A percentile compares a stretch with the other conserved stretches of the same genome.
phyloP scores from a whole-genome alignment of 306 rosid genomes.

The Prunus padus region DNA sequence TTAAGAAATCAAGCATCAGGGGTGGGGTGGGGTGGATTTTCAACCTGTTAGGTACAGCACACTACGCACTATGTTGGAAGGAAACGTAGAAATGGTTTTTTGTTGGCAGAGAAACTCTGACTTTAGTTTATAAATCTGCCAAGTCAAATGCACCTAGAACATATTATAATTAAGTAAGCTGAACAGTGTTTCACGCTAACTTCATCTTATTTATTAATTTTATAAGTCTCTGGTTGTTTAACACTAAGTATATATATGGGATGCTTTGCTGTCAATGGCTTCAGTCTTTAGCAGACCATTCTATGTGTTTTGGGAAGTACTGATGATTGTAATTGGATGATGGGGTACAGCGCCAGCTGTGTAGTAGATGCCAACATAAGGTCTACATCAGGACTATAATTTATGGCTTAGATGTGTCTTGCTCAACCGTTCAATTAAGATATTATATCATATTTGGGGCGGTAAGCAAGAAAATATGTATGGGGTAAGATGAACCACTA shows the following conservation, averaged over 20 bases:
- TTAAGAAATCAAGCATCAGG: background rate
- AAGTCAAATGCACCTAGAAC: background rate
- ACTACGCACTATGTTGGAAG: background rate
- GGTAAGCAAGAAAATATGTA: conserved; percentile 17
- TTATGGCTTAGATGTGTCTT: conserved; percentile 25
- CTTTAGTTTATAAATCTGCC: background rate
- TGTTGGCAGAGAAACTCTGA: conserved; percentile 4
- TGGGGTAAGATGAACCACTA: conserved; percentile 20
- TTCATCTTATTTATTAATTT: background rate
- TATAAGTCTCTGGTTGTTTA: conserved; percentile 7
- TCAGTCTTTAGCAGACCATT: conserved; percentile 15
- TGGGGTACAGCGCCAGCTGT: conserved; percentile 32
- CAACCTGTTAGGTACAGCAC: conserved; percentile 7
- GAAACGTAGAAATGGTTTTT: background rate
- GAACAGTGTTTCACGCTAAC: background rate
- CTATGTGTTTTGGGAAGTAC: conserved; percentile 4
- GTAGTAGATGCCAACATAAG: conserved; percentile 31
- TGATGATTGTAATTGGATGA: conserved; percentile 15
- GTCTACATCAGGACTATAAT: conserved; percentile 26
- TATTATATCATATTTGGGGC: conserved; percentile 1
- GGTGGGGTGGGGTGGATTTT: background rate
- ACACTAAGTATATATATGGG: background rate
- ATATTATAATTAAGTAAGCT: conserved; percentile 14
- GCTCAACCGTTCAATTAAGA: conserved; percentile 12
- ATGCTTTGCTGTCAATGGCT: conserved; percentile 27